A percentile compares a stretch with the other conserved stretches of the same genome.
Conservation (phyloP, 345 rosid genomes). For the Geranium brycei region DNA sequence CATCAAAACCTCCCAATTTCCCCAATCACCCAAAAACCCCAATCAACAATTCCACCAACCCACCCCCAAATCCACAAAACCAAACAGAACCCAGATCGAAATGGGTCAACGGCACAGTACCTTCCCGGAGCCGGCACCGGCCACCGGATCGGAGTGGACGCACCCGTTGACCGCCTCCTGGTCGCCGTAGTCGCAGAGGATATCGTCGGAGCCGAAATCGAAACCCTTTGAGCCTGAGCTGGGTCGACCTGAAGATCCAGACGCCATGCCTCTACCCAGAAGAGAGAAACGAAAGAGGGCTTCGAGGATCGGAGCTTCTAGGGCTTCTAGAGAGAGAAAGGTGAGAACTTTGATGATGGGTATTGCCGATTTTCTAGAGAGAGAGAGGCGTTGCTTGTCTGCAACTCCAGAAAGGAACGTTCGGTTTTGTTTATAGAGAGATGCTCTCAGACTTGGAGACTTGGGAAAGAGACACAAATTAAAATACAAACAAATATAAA, state of each 20-base stretch:
- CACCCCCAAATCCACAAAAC: not conserved
- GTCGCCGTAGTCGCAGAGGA: conserved; percentile 75
- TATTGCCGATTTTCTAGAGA: not conserved
- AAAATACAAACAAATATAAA: too few species aligned
- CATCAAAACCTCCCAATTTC: too few species aligned
- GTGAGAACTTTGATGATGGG: not conserved
- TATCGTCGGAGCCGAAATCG: conserved; percentile 91
- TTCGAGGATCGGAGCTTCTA: not conserved
- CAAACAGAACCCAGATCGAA: not conserved
- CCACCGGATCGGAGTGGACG: conserved; percentile 41
- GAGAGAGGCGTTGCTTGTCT: not conserved
- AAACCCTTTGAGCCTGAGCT: conserved; percentile 66
- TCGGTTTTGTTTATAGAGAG: not conserved
- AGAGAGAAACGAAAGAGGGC: not conserved
- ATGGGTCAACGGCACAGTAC: conserved; percentile 3
- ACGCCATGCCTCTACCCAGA: conserved; percentile 41
- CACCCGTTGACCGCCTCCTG: conserved; percentile 62
- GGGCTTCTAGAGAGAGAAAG: not conserved
- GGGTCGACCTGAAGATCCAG: conserved; percentile 66
- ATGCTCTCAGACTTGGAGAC: too few species aligned
- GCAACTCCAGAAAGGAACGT: not conserved
- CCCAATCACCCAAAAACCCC: not conserved
- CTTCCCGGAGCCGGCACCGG: conserved; percentile 11
- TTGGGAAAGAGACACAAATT: too few species aligned
- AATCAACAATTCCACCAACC: not conserved